Evolutionary conservation across 176 grass and related monocot species (phyloP).

Genomic region (Aegilops sharonensis): DNA sequence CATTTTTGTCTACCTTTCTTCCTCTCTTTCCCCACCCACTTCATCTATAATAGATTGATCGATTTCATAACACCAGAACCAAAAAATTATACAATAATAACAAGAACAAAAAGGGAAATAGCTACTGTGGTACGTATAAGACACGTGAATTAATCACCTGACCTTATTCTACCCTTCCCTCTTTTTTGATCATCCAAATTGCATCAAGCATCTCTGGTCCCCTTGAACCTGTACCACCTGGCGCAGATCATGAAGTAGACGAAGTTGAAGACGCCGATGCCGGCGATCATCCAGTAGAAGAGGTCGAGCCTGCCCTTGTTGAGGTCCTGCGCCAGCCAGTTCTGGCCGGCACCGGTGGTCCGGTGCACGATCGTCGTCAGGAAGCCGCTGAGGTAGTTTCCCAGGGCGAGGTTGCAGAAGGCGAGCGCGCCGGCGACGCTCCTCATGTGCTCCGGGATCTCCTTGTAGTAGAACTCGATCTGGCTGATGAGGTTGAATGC

Average conservation of each 20-base stretch:
- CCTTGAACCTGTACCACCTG: slow-evolving; percentile 96
- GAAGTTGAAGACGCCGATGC: slow-evolving; percentile 80
- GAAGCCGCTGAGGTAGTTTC: slow-evolving; percentile 89
- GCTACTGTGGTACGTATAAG: slow-evolving; percentile 18
- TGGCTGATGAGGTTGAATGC: slow-evolving; percentile 98
- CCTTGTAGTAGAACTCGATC: slow-evolving; percentile 99
- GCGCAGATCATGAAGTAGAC: slow-evolving; percentile 80
- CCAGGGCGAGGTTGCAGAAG: slow-evolving; percentile 79
- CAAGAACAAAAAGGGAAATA: background rate
- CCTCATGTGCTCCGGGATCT: slow-evolving; percentile 97
- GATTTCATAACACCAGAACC: slow-evolving; percentile 1
- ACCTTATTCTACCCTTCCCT: background rate
- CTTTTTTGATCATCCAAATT: background rate
- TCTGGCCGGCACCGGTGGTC: slow-evolving; percentile 38
- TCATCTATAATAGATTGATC: slow-evolving; percentile 23
- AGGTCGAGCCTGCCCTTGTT: slow-evolving; percentile 82
- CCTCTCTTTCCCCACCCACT: slow-evolving; percentile 6
- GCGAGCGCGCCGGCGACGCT: slow-evolving; percentile 86
- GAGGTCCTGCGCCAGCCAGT: slow-evolving; percentile 88
- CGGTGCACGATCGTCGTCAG: slow-evolving; percentile 66
- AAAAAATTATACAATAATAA: slow-evolving; percentile 3
- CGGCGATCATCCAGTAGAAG: slow-evolving; percentile 84
- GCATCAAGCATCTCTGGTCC: background rate
- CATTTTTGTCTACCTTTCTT: slow-evolving; percentile 29
- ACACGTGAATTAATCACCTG: slow-evolving; percentile 30